These are phyloP conservation scores for Rhododendron molle DNA, from an alignment of 148 eudicot genomes.

Conservation along the genomic window DNA sequence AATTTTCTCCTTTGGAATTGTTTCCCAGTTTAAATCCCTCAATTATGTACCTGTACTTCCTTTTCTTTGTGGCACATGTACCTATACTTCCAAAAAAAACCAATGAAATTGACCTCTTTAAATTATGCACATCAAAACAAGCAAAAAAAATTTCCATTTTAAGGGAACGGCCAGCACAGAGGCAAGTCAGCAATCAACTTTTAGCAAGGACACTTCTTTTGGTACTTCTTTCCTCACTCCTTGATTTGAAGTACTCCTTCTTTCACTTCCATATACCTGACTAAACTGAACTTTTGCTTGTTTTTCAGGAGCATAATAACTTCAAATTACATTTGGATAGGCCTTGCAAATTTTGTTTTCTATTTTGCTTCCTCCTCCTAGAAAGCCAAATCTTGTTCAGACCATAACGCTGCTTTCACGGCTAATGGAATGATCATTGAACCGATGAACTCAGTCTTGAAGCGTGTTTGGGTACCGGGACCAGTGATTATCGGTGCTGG, in stretches of 20 bases:
- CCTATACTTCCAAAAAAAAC: not conserved
- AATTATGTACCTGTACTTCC: not conserved
- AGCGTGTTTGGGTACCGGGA: slow-evolving; percentile 14
- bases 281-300: not conserved
- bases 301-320: not conserved
- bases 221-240: not conserved
- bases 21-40: not conserved
- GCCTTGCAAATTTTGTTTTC: not conserved
- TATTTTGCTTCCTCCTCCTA: not conserved
- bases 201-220: not conserved
- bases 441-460: not conserved
- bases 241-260: not conserved
- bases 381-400: not conserved
- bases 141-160: not conserved
- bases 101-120: not conserved
- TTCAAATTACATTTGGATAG: not conserved
- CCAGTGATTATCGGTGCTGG: slow-evolving; percentile 26
- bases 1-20: not conserved
- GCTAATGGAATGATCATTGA: not conserved
- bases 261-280: not conserved
- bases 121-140: not conserved
- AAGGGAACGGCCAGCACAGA: not conserved
- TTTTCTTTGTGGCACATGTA: not conserved
- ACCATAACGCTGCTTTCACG: not conserved
- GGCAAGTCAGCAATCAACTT: not conserved